Percentiles rank a stretch among this genome's conserved stretches.
These are phyloP conservation scores for Trichomonascaceae sp. DNA, from an alignment of 1,139 yeast species.

Conservation along the genomic window DNA sequence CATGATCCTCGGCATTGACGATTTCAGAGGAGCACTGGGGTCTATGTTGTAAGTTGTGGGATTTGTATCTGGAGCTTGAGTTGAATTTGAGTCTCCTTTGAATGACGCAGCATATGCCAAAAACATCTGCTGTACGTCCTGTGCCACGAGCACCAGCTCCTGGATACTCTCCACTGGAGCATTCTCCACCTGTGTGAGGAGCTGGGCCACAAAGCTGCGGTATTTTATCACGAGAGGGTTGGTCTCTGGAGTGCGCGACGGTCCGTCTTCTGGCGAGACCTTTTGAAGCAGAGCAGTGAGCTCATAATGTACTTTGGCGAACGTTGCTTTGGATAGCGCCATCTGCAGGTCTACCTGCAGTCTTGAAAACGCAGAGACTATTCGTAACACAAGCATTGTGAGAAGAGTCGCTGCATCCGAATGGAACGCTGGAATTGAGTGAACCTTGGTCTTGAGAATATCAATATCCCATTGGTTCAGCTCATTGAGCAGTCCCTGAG, in stretches of 20 bases:
- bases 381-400: constrained; percentile 23
- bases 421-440: constrained; percentile 11
- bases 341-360: constrained; percentile 22
- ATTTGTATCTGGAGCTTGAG: constrained; percentile 1
- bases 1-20: constrained; percentile 11
- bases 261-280: constrained; percentile 2
- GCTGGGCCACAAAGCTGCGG: constrained; percentile 21
- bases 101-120: constrained; percentile 14
- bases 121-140: constrained; percentile 25
- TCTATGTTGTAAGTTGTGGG: constrained; percentile 3
- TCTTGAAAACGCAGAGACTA: constrained; percentile 16
- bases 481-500: constrained; percentile 18
- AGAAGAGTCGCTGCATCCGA: constrained; percentile 24
- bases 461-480: constrained; percentile 22
- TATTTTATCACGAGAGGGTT: constrained; percentile 19
- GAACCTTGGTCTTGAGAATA: constrained; percentile 20
- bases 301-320: constrained; percentile 25
- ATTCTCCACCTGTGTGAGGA: constrained; percentile 21
- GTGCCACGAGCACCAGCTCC: constrained; percentile 25
- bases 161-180: constrained; percentile 23
- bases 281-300: constrained; percentile 17
- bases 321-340: constrained; percentile 24
- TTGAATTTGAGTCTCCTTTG: not conserved
- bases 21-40: constrained; percentile 2
- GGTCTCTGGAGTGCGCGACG: constrained; percentile 1